A percentile compares a stretch with the other conserved stretches of the same genome.
Conservation (phyloP, 129 eudicot genomes). For the Heracleum sosnowskyi region DNA sequence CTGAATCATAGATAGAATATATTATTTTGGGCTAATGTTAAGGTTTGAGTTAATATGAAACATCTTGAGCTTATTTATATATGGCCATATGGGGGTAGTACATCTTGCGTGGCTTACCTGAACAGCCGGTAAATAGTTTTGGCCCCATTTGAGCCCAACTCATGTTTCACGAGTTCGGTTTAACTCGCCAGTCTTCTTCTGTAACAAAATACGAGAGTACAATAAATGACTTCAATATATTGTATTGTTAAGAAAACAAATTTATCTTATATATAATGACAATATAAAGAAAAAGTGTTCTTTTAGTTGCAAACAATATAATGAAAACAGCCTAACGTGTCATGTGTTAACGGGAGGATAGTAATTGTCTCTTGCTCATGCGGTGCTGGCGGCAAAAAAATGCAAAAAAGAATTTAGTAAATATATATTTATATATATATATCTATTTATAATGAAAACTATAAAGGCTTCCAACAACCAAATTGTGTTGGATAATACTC, state of each 20-base stretch:
- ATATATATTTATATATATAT: too few species aligned
- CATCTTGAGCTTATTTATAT: neutral
- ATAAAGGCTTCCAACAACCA: too few species aligned
- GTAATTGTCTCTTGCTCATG: too few species aligned
- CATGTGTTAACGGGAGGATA: too few species aligned
- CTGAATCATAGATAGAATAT: neutral
- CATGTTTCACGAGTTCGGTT: neutral
- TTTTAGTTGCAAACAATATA: too few species aligned
- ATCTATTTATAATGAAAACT: too few species aligned
- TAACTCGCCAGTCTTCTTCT: neutral
- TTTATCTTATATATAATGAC: neutral
- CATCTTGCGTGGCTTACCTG: slow-evolving; percentile 1
- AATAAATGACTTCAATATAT: neutral
- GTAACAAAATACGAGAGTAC: neutral
- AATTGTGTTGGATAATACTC: too few species aligned
- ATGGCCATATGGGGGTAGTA: neutral
- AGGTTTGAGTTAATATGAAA: neutral
- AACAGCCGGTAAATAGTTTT: slow-evolving; percentile 5
- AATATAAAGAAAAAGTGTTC: too few species aligned
- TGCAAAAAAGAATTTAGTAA: too few species aligned
- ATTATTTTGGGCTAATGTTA: neutral
- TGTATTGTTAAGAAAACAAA: too few species aligned
- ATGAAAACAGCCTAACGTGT: too few species aligned
- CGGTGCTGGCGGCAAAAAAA: too few species aligned
- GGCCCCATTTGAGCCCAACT: slow-evolving; percentile 3